A percentile compares a stretch with the other conserved stretches of the same genome.
Evolutionary conservation across 2,329 filamentous ascomycete genomes (phyloP).

Genomic region (Alternaria brassicae): DNA sequence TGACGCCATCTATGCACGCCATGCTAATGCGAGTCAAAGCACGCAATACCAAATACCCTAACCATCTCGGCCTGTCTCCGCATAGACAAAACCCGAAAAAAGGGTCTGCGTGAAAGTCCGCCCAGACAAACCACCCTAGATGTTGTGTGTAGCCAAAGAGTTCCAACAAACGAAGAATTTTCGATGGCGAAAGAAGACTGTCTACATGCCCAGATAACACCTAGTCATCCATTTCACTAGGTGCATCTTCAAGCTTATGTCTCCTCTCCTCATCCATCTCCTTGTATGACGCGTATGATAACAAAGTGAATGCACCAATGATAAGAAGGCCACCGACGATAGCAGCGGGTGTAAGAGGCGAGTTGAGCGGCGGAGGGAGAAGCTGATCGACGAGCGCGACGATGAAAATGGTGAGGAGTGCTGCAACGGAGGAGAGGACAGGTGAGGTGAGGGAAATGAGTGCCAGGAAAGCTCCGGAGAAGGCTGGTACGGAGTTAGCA

Average conservation of each 20-base stretch:
- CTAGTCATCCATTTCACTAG: constrained; percentile 55
- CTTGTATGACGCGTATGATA: constrained; percentile 90
- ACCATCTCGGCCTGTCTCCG: neutral
- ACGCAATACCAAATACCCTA: neutral
- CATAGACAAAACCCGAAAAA: neutral
- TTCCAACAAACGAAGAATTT: neutral
- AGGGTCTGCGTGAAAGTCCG: neutral
- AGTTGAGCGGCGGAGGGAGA: constrained; percentile 71
- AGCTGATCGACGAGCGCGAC: constrained; percentile 92
- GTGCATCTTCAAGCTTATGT: constrained; percentile 59
- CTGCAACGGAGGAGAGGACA: constrained; percentile 89
- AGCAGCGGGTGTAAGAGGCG: constrained; percentile 75
- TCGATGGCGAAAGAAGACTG: neutral
- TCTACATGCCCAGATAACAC: neutral
- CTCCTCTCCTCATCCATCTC: constrained; percentile 88
- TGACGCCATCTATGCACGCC: neutral
- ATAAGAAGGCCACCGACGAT: constrained; percentile 86
- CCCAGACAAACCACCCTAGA: neutral
- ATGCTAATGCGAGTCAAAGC: neutral
- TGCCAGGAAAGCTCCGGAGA: constrained; percentile 91
- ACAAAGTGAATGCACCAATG: constrained; percentile 81
- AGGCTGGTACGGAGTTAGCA: constrained; percentile 57
- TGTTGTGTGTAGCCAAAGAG: neutral
- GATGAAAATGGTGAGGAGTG: constrained; percentile 94
- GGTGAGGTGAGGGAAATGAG: constrained; percentile 92